Evolutionary conservation across 768 basidiomycete genomes (phyloP).

Genomic region (Calocera cornea): DNA sequence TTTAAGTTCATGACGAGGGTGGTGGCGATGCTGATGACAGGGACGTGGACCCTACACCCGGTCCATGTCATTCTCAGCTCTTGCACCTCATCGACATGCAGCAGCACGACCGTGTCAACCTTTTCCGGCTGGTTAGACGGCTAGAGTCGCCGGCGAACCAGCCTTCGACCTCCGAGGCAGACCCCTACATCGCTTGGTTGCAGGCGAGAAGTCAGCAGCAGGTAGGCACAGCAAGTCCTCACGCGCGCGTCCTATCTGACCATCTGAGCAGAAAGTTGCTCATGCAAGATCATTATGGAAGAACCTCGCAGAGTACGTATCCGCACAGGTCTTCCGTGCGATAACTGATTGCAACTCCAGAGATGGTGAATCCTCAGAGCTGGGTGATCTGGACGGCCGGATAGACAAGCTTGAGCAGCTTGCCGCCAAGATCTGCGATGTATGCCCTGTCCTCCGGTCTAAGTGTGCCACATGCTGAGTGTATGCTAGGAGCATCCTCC

Average conservation of each 20-base stretch:
- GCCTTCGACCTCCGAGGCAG: not conserved
- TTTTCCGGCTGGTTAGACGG: constrained; percentile 43
- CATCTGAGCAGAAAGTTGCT: not conserved
- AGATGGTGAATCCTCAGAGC: not conserved
- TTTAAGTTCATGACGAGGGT: not conserved
- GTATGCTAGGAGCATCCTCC: not conserved
- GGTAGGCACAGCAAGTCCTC: not conserved
- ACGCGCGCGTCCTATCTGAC: not conserved
- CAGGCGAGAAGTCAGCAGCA: not conserved
- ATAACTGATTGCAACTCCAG: not conserved
- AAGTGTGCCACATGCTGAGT: not conserved
- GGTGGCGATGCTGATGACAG: not conserved
- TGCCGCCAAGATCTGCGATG: not conserved
- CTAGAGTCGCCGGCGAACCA: constrained; percentile 30
- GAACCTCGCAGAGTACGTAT: not conserved
- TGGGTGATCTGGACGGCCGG: not conserved
- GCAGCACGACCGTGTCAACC: constrained; percentile 53
- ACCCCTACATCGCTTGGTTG: not conserved
- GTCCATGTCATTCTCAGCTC: not conserved
- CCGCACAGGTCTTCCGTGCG: not conserved
- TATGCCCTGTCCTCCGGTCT: not conserved
- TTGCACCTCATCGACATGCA: not conserved
- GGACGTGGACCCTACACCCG: not conserved
- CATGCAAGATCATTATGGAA: constrained; percentile 1
- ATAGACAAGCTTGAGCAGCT: not conserved